A percentile compares a stretch with the other conserved stretches of the same genome.
These are phyloP conservation scores for Fusarium mexicanum DNA, from an alignment of 2,329 filamentous ascomycete species.

Conservation along the genomic window DNA sequence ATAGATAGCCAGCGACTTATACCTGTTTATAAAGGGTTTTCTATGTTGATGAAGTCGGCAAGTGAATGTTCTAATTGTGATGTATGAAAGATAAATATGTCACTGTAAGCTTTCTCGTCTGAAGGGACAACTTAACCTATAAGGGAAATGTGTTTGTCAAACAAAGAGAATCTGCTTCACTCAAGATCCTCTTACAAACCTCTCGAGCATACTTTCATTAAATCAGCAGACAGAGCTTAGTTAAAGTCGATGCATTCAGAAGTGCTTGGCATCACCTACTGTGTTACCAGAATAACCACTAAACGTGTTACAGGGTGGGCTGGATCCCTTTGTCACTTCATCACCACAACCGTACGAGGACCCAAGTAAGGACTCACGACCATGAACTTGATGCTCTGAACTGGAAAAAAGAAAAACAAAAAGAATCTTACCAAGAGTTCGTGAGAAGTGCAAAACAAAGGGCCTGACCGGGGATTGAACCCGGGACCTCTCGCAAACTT, in stretches of 20 bases:
- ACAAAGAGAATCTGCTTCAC: not conserved
- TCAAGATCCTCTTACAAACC: too few species aligned
- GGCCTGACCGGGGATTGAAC: slow-evolving; percentile 59
- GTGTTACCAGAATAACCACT: not conserved
- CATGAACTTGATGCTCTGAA: not conserved
- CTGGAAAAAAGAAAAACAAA: not conserved
- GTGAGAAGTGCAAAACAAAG: slow-evolving; percentile 11
- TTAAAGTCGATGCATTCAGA: too few species aligned
- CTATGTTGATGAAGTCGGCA: not conserved
- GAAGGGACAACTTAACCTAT: not conserved
- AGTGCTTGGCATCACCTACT: not conserved
- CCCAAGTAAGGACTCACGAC: too few species aligned
- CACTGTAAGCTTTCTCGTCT: too few species aligned
- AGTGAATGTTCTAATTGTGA: not conserved
- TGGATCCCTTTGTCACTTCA: not conserved
- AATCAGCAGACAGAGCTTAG: too few species aligned
- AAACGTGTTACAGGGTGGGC: too few species aligned
- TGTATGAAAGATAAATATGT: not conserved
- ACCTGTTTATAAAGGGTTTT: not conserved
- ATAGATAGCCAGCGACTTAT: slow-evolving; percentile 29
- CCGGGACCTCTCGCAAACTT: slow-evolving; percentile 56
- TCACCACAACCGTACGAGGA: too few species aligned
- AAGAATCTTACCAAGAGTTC: fast-evolving
- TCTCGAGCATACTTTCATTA: fast-evolving
- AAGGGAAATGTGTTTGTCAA: too few species aligned